Evolutionary conservation across 176 grass and related monocot genomes (phyloP), one percentile per base, ranked within the genome.

Genomic region (Rhynchospora tenuis): DNA sequence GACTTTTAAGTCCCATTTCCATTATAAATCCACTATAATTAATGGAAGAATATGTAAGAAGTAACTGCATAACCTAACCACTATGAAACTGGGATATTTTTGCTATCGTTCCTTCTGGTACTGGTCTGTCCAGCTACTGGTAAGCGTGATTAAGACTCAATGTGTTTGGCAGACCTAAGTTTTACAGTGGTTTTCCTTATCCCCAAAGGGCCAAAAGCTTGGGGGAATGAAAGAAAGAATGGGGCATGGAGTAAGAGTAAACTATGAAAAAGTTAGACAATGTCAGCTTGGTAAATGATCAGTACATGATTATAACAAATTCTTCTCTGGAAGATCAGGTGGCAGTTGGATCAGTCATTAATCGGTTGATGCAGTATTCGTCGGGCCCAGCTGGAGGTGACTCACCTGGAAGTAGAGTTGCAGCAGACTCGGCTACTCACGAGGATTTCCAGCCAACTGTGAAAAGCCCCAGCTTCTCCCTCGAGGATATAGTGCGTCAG

Each of bases 361-460:
- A 68, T 15, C 59, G 54, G 63, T 67, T 82, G 15, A 62, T 60
- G 33, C 67, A 51, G 54, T 82, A 33, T 26, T 82, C 80, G 4
- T 82, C 80, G 10, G 80, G 63, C 24, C 23, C 80, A 19, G 14
- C 24, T 13, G 73, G 22, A 65, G 16, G 45, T 11, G 42, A 82
- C 42, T 65, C 45, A 50, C 63, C 47, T 65, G 80, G 44, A 29
- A 82, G 59, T 68, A 63, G 80, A 82, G 62, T 82, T 19, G 42
- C 57, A 29, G 61, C 60, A 17, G 80, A 82, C 44, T 82, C 80
- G 31, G 80, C 80, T 50, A 82, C 80, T 1, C 80, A 82, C 9
- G 80, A 82, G 45, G 80, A 82, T 82, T 82, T 82, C 22, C 80
- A 82, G 45, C 80, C 80, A 4, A 67, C 61, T 20, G 9, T 82